A percentile compares a stretch with the other conserved stretches of the same genome.
Evolutionary conservation across 83 land plant species (phyloP).

Genomic region (Picea abies): DNA sequence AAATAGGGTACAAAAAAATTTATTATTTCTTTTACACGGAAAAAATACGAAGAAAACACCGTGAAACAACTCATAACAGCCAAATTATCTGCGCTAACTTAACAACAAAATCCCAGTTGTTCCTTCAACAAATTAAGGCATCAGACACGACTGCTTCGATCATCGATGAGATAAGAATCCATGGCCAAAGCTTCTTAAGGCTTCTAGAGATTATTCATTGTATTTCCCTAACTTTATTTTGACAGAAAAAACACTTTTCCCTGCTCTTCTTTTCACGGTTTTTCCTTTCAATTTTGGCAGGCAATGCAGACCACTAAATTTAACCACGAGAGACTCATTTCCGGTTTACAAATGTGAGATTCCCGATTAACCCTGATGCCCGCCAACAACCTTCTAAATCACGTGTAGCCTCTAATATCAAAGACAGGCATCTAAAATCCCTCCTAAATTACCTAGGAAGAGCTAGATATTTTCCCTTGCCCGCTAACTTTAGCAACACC

Average conservation of each 20-base stretch:
- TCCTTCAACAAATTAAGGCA: background rate
- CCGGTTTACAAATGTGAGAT: too few relatives aligned
- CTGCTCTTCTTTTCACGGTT: slow-evolving; percentile 1
- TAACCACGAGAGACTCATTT: too few relatives aligned
- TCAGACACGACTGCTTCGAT: background rate
- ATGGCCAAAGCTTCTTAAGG: background rate
- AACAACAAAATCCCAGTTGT: too few relatives aligned
- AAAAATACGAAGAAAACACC: background rate
- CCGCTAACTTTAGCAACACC: too few relatives aligned
- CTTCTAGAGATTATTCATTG: background rate
- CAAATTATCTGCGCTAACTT: background rate
- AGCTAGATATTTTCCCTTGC: too few relatives aligned
- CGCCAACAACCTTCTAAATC: too few relatives aligned
- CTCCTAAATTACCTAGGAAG: too few relatives aligned
- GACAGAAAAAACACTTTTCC: slow-evolving; percentile 9
- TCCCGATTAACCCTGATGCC: too few relatives aligned
- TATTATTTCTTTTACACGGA: background rate
- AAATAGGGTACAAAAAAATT: too few relatives aligned
- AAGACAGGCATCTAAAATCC: too few relatives aligned
- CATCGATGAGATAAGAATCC: background rate
- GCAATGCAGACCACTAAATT: background rate
- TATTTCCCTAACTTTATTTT: slow-evolving; percentile 9
- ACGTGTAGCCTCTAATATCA: too few relatives aligned
- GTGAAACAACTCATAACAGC: background rate
- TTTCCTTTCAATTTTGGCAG: slow-evolving; percentile 16